Conservation (phyloP, 768 basidiomycete genomes). For the Mycena indigotica region DNA sequence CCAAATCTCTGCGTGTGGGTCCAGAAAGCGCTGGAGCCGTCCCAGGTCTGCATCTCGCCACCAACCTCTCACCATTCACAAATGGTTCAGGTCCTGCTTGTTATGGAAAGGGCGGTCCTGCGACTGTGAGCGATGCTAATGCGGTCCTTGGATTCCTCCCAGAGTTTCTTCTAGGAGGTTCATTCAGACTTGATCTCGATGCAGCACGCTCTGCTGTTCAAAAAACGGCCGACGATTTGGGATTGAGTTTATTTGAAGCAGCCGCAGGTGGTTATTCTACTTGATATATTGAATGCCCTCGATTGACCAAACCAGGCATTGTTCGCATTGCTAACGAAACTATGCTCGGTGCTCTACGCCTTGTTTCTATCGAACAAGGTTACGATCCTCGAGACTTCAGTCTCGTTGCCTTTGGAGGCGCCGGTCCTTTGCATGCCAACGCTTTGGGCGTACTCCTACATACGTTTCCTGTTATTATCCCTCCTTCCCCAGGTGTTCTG, state of each 20-base stretch:
- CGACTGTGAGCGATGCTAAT: constrained; percentile 25
- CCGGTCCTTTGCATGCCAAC: constrained; percentile 9
- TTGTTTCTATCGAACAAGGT: constrained; percentile 23
- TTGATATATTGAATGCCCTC: background rate
- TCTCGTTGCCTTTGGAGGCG: constrained; percentile 24
- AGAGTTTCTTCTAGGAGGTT: constrained; percentile 15
- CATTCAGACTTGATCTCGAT: constrained; percentile 20
- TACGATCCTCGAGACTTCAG: constrained; percentile 23
- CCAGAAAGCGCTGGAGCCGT: constrained; percentile 23
- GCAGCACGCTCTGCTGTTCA: constrained; percentile 19
- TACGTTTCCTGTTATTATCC: constrained; percentile 19
- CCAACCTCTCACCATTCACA: too few relatives aligned
- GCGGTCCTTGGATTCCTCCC: constrained; percentile 25
- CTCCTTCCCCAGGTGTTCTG: constrained; percentile 20
- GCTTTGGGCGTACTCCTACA: constrained; percentile 9
- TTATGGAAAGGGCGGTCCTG: constrained; percentile 17
- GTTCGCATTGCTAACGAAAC: constrained; percentile 20
- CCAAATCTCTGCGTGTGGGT: constrained; percentile 21
- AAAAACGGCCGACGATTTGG: constrained; percentile 18
- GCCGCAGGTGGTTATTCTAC: constrained; percentile 19
- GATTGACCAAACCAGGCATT: background rate
- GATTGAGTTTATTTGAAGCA: constrained; percentile 17
- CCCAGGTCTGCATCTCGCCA: constrained; percentile 6
- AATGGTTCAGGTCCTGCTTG: constrained; percentile 9
- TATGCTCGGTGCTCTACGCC: constrained; percentile 20